phyloP scores from a whole-genome alignment of 768 basidiomycete genomes.

The Arthromyces matolae region DNA sequence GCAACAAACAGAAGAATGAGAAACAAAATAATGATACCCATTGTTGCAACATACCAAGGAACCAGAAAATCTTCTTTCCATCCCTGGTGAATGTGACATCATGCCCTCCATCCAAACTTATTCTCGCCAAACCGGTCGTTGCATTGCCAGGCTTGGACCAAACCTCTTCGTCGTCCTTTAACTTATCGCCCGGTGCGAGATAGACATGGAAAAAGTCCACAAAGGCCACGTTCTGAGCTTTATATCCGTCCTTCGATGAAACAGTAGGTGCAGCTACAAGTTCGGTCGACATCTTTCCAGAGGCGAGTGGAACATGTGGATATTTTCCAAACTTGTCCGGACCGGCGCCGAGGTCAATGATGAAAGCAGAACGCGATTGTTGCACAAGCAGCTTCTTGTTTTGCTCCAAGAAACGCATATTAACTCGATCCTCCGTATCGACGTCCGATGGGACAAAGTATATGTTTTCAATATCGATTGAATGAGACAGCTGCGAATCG shows the following conservation, averaged over 20 bases:
- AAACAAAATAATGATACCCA: not conserved
- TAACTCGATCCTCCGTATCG: conserved; percentile 37
- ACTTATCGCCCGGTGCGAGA: conserved; percentile 39
- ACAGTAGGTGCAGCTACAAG: conserved; percentile 39
- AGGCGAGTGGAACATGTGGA: conserved; percentile 43
- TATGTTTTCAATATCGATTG: conserved; percentile 43
- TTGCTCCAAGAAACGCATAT: conserved; percentile 54
- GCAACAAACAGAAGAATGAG: not conserved
- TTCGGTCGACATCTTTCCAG: conserved; percentile 56
- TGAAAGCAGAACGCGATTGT: conserved; percentile 44
- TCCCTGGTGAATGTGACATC: conserved; percentile 61
- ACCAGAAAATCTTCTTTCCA: conserved; percentile 67
- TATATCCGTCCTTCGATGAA: conserved; percentile 18
- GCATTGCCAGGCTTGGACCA: conserved; percentile 74
- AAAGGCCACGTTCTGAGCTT: conserved; percentile 49
- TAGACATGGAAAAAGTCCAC: conserved; percentile 71
- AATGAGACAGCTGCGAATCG: conserved; percentile 17
- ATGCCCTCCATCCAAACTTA: conserved; percentile 75
- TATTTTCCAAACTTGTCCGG: conserved; percentile 47
- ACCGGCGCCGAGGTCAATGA: conserved; percentile 47
- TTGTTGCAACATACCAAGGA: conserved; percentile 48
- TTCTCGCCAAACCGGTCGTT: conserved; percentile 52
- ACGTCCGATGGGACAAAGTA: conserved; percentile 52
- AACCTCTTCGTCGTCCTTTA: conserved; percentile 41
- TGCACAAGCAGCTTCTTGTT: conserved; percentile 58